Conservation (phyloP, 805 yeast species). For the Candida parachauliodes region DNA sequence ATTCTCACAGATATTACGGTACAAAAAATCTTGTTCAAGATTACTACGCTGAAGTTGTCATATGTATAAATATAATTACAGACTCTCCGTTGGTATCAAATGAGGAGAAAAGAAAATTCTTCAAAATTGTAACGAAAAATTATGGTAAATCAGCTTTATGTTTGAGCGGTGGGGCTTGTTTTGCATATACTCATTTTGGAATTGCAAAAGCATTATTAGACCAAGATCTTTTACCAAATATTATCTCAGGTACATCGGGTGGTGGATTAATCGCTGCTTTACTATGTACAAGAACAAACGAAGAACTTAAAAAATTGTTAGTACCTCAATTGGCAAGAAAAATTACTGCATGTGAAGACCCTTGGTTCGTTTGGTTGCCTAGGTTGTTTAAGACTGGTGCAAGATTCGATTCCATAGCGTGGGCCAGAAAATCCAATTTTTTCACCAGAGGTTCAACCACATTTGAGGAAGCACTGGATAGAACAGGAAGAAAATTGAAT, state of each 20-base stretch:
- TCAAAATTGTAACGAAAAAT: slow-evolving; percentile 56
- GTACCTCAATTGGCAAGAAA: slow-evolving; percentile 59
- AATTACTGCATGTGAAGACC: slow-evolving; percentile 68
- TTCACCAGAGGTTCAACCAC: slow-evolving; percentile 73
- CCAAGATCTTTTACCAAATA: slow-evolving; percentile 60
- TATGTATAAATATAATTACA: slow-evolving; percentile 43
- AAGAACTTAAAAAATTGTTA: slow-evolving; percentile 54
- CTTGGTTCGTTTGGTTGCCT: slow-evolving; percentile 55
- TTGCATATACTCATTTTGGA: slow-evolving; percentile 76
- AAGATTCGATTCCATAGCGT: slow-evolving; percentile 65
- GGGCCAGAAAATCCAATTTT: slow-evolving; percentile 69
- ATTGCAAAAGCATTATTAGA: slow-evolving; percentile 69
- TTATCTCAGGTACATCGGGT: slow-evolving; percentile 76
- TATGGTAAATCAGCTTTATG: slow-evolving; percentile 72
- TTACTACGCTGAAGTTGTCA: slow-evolving; percentile 51
- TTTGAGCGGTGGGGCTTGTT: slow-evolving; percentile 76
- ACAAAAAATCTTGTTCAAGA: slow-evolving; percentile 58
- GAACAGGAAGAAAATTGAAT: slow-evolving; percentile 69
- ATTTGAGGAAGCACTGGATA: slow-evolving; percentile 62
- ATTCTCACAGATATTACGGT: slow-evolving; percentile 73
- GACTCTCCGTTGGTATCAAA: slow-evolving; percentile 33
- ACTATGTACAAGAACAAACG: slow-evolving; percentile 65
- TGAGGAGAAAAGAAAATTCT: slow-evolving; percentile 47
- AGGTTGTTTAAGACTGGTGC: slow-evolving; percentile 77
- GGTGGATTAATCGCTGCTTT: slow-evolving; percentile 78